Percentiles rank a stretch among this genome's conserved stretches.
These are phyloP conservation scores for Thymus quinquecostatus DNA, from an alignment of 257 asterid genomes.

Conservation along the genomic window DNA sequence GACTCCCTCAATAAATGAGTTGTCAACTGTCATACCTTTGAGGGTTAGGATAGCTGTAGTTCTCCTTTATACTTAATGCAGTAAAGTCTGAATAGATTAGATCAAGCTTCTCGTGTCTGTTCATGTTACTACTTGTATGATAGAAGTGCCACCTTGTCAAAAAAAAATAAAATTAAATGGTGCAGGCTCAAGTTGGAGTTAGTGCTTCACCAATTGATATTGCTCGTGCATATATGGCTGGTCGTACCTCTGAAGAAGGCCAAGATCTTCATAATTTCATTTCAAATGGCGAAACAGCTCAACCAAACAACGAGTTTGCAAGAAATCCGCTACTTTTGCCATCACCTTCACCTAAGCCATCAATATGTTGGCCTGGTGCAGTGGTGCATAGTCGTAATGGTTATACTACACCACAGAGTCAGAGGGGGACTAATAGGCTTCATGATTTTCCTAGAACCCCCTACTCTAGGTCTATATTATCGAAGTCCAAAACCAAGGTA, in stretches of 20 bases:
- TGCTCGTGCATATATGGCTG: slow-evolving; percentile 94
- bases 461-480: slow-evolving; percentile 65
- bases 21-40: slow-evolving; percentile 3
- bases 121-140: not conserved
- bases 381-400: slow-evolving; percentile 58
- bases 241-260: slow-evolving; percentile 60
- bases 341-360: slow-evolving; percentile 64
- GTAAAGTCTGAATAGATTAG: not conserved
- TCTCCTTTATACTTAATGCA: slow-evolving; percentile 4
- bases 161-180: slow-evolving; percentile 8
- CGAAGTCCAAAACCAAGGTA: slow-evolving; percentile 77
- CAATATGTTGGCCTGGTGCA: slow-evolving; percentile 86
- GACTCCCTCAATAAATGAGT: not conserved
- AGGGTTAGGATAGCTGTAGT: slow-evolving; percentile 2
- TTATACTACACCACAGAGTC: slow-evolving; percentile 67
- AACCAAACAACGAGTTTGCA: slow-evolving; percentile 45
- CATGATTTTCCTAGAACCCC: slow-evolving; percentile 89
- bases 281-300: slow-evolving; percentile 46
- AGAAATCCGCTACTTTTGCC: slow-evolving; percentile 53
- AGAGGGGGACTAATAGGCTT: slow-evolving; percentile 58
- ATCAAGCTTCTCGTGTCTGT: not conserved
- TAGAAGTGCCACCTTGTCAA: slow-evolving; percentile 16
- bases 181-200: slow-evolving; percentile 67
- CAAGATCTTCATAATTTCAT: slow-evolving; percentile 37
- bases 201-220: slow-evolving; percentile 85